phyloP scores from a whole-genome alignment of 2,329 filamentous ascomycete genomes.

The Monilinia aucupariae region DNA sequence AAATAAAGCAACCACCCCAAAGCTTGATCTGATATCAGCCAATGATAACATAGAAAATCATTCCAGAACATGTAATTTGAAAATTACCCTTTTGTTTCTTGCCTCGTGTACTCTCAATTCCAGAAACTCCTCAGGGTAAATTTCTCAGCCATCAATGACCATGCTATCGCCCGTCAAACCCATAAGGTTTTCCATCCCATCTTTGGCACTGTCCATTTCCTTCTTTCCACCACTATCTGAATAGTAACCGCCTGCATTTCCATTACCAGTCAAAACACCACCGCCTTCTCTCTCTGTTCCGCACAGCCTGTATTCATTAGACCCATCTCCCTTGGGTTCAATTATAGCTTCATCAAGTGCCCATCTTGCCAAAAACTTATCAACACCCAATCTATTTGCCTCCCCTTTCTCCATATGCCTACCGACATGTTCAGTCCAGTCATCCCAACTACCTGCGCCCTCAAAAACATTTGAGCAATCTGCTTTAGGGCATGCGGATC shows the following conservation, averaged over 20 bases:
- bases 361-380: slow-evolving; percentile 54
- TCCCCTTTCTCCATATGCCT: slow-evolving; percentile 77
- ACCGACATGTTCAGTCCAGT: slow-evolving; percentile 88
- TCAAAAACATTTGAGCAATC: slow-evolving; percentile 69
- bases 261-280: slow-evolving; percentile 16
- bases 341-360: slow-evolving; percentile 60
- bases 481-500: slow-evolving; percentile 63
- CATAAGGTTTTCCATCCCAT: slow-evolving; percentile 11
- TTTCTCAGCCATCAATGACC: slow-evolving; percentile 13
- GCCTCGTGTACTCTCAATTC: not conserved
- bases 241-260: slow-evolving; percentile 32
- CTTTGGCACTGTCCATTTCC: slow-evolving; percentile 10
- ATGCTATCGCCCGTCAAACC: slow-evolving; percentile 13
- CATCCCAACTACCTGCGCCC: slow-evolving; percentile 74
- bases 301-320: slow-evolving; percentile 48
- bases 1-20: not conserved
- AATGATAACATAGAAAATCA: slow-evolving; percentile 2
- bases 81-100: slow-evolving; percentile 3
- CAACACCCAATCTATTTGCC: slow-evolving; percentile 51
- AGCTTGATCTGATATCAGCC: slow-evolving; percentile 4
- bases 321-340: slow-evolving; percentile 48
- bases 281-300: slow-evolving; percentile 37
- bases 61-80: slow-evolving; percentile 2
- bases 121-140: not conserved
- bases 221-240: slow-evolving; percentile 29